phyloP scores from a whole-genome alignment of 208 protist species.

The Trypanosoma vivax region DNA sequence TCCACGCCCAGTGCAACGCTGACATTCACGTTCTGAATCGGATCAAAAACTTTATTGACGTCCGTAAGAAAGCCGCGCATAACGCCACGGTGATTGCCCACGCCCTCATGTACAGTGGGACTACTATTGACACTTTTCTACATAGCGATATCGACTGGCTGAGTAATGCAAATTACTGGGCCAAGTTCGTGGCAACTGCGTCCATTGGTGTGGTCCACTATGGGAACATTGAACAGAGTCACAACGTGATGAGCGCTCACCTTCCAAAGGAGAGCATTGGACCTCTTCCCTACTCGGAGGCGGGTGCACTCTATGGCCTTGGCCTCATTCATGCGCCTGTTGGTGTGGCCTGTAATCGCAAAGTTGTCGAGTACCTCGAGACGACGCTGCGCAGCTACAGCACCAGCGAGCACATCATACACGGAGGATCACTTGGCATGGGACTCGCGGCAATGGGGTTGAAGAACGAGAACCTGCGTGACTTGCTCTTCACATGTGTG shows the following conservation, averaged over 20 bases:
- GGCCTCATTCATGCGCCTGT: conserved; percentile 96
- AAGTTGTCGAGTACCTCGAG: conserved; percentile 75
- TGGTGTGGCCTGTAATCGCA: conserved; percentile 79
- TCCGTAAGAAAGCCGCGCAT: conserved; percentile 78
- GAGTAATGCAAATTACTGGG: conserved; percentile 93
- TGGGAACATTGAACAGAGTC: conserved; percentile 88
- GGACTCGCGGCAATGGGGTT: conserved; percentile 90
- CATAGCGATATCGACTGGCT: conserved; percentile 97
- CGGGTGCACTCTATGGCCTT: conserved; percentile 96
- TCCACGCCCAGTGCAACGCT: conserved; percentile 91
- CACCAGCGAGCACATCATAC: conserved; percentile 89
- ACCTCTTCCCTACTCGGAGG: conserved; percentile 91
- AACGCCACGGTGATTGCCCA: conserved; percentile 94
- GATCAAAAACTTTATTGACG: conserved; percentile 89
- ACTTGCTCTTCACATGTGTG: conserved; percentile 93
- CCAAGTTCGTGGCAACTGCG: conserved; percentile 96
- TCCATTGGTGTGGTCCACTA: conserved; percentile 96
- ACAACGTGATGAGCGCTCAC: conserved; percentile 90
- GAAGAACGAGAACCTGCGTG: conserved; percentile 89
- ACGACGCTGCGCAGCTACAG: conserved; percentile 62
- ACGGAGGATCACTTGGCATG: conserved; percentile 97
- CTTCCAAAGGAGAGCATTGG: conserved; percentile 71
- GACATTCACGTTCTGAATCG: conserved; percentile 94
- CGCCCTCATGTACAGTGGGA: conserved; percentile 97
- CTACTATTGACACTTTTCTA: conserved; percentile 97